Evolutionary conservation across 352 stramenopile species (phyloP).

Genomic region (Pythium chondricola): DNA sequence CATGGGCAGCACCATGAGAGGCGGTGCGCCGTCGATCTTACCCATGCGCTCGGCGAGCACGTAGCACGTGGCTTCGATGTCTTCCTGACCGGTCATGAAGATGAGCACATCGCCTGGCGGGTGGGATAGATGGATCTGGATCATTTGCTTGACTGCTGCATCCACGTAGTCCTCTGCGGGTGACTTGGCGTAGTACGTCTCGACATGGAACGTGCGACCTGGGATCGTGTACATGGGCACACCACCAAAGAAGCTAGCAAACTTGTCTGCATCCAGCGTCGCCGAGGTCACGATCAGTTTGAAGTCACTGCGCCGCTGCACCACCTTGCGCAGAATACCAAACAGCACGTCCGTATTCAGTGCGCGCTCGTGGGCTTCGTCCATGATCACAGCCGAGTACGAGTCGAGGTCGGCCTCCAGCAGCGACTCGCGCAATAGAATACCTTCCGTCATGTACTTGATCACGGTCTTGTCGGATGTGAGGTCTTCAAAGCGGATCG

Average conservation of each 20-base stretch:
- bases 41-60: conserved; percentile 95
- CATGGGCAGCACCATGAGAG: conserved; percentile 98
- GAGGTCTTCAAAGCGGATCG: conserved; percentile 94
- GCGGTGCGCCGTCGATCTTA: conserved; percentile 88
- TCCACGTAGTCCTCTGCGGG: conserved; percentile 97
- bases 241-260: conserved; percentile 95
- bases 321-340: conserved; percentile 89
- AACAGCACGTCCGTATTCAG: conserved; percentile 95
- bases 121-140: conserved; percentile 97
- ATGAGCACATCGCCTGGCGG: conserved; percentile 97
- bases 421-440: conserved; percentile 91
- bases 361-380: conserved; percentile 93
- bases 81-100: conserved; percentile 99
- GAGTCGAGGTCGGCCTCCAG: conserved; percentile 82
- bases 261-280: conserved; percentile 97
- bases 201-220: conserved; percentile 78
- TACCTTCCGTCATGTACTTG: conserved; percentile 96
- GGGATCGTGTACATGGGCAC: conserved; percentile 98
- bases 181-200: conserved; percentile 89
- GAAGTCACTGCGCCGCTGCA: conserved; percentile 85
- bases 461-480: conserved; percentile 94
- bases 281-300: conserved; percentile 92
- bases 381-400: conserved; percentile 91
- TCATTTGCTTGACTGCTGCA: conserved; percentile 95
- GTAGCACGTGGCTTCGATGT: conserved; percentile 96